Evolutionary conservation across 2,329 filamentous ascomycete genomes (phyloP).

Genomic region (Aspergillus sp.): DNA sequence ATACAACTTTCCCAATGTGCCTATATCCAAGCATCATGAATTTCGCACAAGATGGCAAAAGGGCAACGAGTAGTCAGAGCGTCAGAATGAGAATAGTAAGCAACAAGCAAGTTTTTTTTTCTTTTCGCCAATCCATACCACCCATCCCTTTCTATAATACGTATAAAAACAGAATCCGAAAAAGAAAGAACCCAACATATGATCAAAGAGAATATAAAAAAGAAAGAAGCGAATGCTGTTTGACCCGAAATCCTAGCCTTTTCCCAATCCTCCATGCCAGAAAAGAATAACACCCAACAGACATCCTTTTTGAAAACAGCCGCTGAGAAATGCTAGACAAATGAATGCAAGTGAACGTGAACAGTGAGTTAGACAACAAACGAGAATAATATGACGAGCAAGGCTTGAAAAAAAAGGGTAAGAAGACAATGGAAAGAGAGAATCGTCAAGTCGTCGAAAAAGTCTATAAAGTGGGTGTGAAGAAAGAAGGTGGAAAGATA

Average conservation of each 20-base stretch:
- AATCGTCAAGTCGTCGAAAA: constrained; percentile 24
- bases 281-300: constrained; percentile 4
- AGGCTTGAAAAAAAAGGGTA: constrained; percentile 7
- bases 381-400: constrained; percentile 4
- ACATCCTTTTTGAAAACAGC: constrained; percentile 10
- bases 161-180: neutral
- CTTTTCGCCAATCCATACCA: neutral
- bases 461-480: constrained; percentile 10
- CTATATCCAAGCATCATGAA: neutral
- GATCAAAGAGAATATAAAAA: constrained; percentile 3
- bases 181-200: constrained; percentile 2
- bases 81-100: neutral
- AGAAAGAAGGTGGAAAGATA: constrained; percentile 7
- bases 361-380: no score
- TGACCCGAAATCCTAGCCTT: constrained; percentile 10
- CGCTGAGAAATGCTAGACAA: constrained; percentile 22
- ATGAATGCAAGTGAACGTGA: neutral
- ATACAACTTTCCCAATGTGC: no score
- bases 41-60: neutral
- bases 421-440: constrained; percentile 8
- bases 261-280: constrained; percentile 13
- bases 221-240: constrained; percentile 4
- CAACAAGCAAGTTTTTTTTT: neutral
- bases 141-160: neutral
- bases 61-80: no score